phyloP scores from a whole-genome alignment of 2,329 filamentous ascomycete species.

The Penicillium digitatum region DNA sequence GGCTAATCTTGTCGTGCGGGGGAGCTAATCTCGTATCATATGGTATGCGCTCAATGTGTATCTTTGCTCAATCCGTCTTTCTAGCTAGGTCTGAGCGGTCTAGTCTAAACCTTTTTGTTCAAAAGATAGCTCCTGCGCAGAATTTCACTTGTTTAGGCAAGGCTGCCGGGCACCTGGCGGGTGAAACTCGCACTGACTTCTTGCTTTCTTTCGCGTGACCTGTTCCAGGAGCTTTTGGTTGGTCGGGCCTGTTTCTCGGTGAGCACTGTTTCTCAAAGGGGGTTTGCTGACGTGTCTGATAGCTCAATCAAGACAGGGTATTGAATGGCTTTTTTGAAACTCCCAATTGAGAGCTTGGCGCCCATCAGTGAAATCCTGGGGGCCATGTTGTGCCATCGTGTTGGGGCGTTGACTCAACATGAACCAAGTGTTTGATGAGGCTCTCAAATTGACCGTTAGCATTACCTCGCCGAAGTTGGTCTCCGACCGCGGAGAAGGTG shows the following conservation, averaged over 20 bases:
- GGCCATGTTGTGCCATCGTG: not conserved
- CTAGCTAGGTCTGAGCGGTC: not conserved
- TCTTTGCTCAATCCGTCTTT: constrained; percentile 4
- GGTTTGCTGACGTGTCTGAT: constrained; percentile 16
- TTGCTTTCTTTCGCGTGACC: constrained; percentile 9
- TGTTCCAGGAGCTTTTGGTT: not conserved
- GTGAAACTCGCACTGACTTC: constrained; percentile 9
- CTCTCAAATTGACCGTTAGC: not conserved
- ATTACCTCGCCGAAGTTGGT: not conserved
- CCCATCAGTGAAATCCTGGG: constrained; percentile 2
- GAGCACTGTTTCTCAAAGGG: constrained; percentile 2
- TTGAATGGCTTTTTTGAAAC: not conserved
- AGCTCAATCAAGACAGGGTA: not conserved
- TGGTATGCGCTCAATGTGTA: not conserved
- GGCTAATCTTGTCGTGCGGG: not conserved
- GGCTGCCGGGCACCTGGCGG: constrained; percentile 8
- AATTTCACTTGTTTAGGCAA: not conserved
- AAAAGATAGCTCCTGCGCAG: not conserved
- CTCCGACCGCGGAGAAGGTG: not conserved
- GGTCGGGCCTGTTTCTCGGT: not conserved
- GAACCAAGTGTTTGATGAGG: not conserved
- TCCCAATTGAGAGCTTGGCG: not conserved
- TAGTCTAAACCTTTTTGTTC: not conserved
- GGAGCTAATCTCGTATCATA: not conserved
- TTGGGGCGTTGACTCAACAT: not conserved